These are phyloP conservation scores for Parachaetomium inaequale DNA, from an alignment of 495 filamentous ascomycete species.

Conservation along the genomic window DNA sequence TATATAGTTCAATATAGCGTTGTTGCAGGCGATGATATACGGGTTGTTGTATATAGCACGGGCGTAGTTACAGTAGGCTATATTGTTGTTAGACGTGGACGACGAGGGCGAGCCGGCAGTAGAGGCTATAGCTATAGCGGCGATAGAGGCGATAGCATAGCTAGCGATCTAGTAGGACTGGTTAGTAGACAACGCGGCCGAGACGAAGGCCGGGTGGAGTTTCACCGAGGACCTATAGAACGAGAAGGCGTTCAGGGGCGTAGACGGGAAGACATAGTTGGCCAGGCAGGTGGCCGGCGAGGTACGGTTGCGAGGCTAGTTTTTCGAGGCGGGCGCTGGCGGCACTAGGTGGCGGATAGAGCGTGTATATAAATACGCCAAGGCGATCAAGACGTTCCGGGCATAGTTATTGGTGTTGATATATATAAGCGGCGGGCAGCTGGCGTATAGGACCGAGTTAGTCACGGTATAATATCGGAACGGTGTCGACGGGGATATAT, in stretches of 20 bases:
- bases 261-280: not conserved
- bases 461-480: not conserved
- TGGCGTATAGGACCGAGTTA: not conserved
- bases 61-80: not conserved
- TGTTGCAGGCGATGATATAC: not conserved
- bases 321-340: not conserved
- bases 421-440: constrained; percentile 1
- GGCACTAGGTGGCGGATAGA: not conserved
- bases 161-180: constrained; percentile 4
- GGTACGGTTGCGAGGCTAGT: not conserved
- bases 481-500: too few relatives aligned
- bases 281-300: not conserved
- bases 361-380: not conserved
- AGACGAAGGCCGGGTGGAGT: constrained; percentile 7
- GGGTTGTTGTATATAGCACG: not conserved
- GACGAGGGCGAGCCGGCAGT: not conserved
- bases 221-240: constrained; percentile 2
- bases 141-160: not conserved
- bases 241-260: not conserved
- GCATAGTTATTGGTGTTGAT: constrained; percentile 1
- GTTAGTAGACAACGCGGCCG: constrained; percentile 6
- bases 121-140: not conserved
- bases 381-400: not conserved
- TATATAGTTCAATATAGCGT: not conserved
- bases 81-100: constrained; percentile 2